phyloP scores from a whole-genome alignment of 1,284 basidiomycete genomes.

The Microbotryum intermedium region DNA sequence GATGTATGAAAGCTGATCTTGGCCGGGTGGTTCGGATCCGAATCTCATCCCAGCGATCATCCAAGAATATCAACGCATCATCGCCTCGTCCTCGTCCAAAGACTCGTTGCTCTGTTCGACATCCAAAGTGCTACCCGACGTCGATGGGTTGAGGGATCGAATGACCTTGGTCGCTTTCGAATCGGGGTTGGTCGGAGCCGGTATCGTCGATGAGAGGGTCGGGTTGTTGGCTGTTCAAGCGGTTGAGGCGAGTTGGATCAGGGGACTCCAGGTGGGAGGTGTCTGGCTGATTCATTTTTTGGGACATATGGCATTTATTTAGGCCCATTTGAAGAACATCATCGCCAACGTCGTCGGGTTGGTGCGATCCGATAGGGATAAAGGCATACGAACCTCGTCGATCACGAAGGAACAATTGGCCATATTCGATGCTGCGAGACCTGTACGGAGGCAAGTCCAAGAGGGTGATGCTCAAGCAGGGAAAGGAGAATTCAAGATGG shows the following conservation, averaged over 20 bases:
- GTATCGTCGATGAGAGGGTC: constrained; percentile 29
- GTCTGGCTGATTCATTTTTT: not conserved
- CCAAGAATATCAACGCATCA: constrained; percentile 28
- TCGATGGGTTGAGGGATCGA: constrained; percentile 39
- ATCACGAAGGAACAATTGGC: too few relatives aligned
- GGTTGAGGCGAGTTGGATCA: constrained; percentile 12
- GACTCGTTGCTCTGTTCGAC: constrained; percentile 38
- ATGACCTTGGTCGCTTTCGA: constrained; percentile 42
- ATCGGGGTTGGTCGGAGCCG: constrained; percentile 35
- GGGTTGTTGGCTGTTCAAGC: constrained; percentile 13
- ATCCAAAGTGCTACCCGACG: constrained; percentile 39
- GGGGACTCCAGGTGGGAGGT: not conserved
- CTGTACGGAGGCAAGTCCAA: too few relatives aligned
- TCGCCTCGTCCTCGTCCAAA: constrained; percentile 3
- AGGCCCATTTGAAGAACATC: constrained; percentile 23
- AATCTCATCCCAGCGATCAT: constrained; percentile 15
- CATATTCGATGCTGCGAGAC: too few relatives aligned
- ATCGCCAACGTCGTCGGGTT: constrained; percentile 21
- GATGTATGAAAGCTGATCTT: not conserved
- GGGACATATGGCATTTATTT: not conserved
- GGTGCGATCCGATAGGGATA: constrained; percentile 13
- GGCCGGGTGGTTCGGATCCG: not conserved
- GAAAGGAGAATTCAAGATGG: too few relatives aligned
- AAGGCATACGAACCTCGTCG: not conserved
- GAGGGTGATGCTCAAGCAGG: too few relatives aligned